Evolutionary conservation across 2,329 filamentous ascomycete species (phyloP), one percentile per base, ranked within the genome.

Genomic region (Arthrocladium fulminans): DNA sequence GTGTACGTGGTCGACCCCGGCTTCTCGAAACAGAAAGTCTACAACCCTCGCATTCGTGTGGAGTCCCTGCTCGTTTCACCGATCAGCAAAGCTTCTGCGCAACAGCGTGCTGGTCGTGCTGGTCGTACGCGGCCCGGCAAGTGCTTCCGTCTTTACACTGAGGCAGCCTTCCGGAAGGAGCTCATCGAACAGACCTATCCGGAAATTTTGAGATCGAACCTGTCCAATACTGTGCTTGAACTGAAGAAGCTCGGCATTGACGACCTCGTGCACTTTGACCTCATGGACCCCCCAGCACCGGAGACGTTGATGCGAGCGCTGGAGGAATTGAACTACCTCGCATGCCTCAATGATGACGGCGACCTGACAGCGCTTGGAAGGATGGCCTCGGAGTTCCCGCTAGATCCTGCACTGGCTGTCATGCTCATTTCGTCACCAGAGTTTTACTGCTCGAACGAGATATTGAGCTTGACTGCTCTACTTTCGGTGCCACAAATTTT

Each of bases 11-110:
- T 98, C n/a, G 92, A 98, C 62, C 90, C 92, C 2, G 92, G 92
- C 29, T 98, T 98, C 73, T 95, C 88, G 72, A 98, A 98, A 73
- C 92, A 98, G 63, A 98, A 97, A 70, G 92, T 97, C 54, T 98
- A 97, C 74, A 97, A 98, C 67, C 90, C 92, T 19, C 83, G 92
- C 52, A 94, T 95, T 59, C 83, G 92, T 66, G 89, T 98, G 55
- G 92, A 98, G 69, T 97, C 92, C 1, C 77, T 98, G 6, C 75
- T 98, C n/a, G 90, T 98, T 3, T 96, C 92, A 2, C 89, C 92
- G 19, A 97, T 98, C 58, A 97, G 89, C 51, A 97, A 96, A 67
- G 92, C 92, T 20, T 97, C 92, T 1, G 92, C 94, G 8, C 88
- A 96, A 65, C 92, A 98, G 70, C 79, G 94, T 66, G 94, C 94